Evolutionary conservation across 352 stramenopile genomes (phyloP).

Genomic region (Phytophthora vignae): DNA sequence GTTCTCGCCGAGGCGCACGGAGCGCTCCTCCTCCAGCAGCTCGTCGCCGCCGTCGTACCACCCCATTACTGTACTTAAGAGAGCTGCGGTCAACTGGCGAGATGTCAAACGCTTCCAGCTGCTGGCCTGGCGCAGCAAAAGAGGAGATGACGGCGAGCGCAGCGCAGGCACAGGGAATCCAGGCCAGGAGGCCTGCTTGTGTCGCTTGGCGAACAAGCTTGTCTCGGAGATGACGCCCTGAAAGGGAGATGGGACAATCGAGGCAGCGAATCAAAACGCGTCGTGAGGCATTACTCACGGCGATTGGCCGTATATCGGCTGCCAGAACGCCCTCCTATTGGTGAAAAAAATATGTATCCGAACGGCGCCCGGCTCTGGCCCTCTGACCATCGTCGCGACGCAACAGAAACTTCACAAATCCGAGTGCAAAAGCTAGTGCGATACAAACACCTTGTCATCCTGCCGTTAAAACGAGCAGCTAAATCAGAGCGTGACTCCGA

Average conservation of each 20-base stretch:
- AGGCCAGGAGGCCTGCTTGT: conserved; percentile 4
- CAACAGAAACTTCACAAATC: not conserved
- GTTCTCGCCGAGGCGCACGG: conserved; percentile 73
- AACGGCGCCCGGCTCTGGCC: conserved; percentile 17
- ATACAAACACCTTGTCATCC: conserved; percentile 21
- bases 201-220: conserved; percentile 22
- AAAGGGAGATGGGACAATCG: conserved; percentile 22
- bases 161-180: conserved; percentile 30
- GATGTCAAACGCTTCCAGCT: no score
- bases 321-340: conserved; percentile 8
- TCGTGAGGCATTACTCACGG: not conserved
- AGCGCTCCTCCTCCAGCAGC: conserved; percentile 66
- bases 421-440: not conserved
- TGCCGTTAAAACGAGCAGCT: not conserved
- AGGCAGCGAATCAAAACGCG: conserved; percentile 20
- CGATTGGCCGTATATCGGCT: conserved; percentile 12
- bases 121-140: conserved; percentile 14
- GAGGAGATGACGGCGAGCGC: conserved; percentile 15
- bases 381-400: not conserved
- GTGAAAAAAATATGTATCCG: conserved; percentile 16
- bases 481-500: conserved; percentile 40
- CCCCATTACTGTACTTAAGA: conserved; percentile 22
- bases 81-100: no score
- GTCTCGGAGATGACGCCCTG: conserved; percentile 24
- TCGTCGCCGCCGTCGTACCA: conserved; percentile 45